Base-by-base conservation (phyloP, 2,329 filamentous ascomycete genomes). In the Fusarium sp. region DNA sequence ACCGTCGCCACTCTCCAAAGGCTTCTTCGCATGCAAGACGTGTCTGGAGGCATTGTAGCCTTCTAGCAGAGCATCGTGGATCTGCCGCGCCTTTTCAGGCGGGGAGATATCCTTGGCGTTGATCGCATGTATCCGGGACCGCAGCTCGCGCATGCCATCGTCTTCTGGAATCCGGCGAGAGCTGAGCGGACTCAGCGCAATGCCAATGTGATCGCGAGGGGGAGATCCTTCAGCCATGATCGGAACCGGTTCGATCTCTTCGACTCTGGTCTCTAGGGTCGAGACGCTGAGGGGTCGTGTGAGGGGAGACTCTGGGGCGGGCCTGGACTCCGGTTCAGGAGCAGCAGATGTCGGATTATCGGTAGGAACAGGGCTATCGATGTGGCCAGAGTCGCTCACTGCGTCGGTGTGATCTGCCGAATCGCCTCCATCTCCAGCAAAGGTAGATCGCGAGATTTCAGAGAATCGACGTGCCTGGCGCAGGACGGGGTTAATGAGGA, bases 111-210 rank as follows among this genome's bases (percentile, higher is more conserved):
- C 85, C 74, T 87, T 87, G 29, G 88, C 85, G 80, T 94, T 92
- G 70, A 96, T 92, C 25, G 85, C 86, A 68, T 93, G 87, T 74
- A 97, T 95, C 71, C 90, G 90, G 73, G 85, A 87, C 77, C 94
- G 88, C 76, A 96, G 82, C 64, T 84, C 82, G 20, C 88, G 86
- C 92, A 94, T 95, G 52, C 94, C 94, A 85, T 97, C 94, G 79
- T 96, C 93, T 79, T 92, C 94, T 1, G 94, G 93, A 45, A 95
- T 82, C 42, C 77, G 80, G 16, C 79, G 80, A 57, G 75, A 78
- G 67, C 77, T 81, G 63, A 68, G 73, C 10, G 81, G 77, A 47
- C 77, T 79, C 66, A 80, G 63, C 13, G 80, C 78, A 59, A 82
- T 80, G 50, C 80, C 79, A 14, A 84, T 79, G 57, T 81, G 82